Evolutionary conservation across 352 stramenopile species (phyloP), one percentile per base, ranked within the genome.

Genomic region (Globisporangium radiosum): DNA sequence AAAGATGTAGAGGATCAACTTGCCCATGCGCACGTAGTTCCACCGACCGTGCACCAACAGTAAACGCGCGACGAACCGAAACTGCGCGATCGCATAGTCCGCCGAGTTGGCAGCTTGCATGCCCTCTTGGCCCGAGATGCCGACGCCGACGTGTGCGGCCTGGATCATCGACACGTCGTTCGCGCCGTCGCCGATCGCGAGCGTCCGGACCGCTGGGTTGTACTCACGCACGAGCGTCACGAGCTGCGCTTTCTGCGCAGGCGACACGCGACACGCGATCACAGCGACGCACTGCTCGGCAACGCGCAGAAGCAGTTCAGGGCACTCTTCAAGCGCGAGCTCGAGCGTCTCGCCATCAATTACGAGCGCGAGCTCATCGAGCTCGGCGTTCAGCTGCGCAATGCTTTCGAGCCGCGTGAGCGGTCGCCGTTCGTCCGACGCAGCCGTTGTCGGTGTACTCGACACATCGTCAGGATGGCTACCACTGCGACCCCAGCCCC

Each of bases 151-250:
- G 64, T 98, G 87, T 3, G 89, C 92, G 4, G 76, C 75, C 70
- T 98, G 90, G 59, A 98, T 97, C 95, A 98, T 98, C 19, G 86
- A 91, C 0, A 98, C 95, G 65, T 98, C 95, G 63, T 98, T 98
- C 0, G 95, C 95, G 37, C 95, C 95, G 59, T 98, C 95, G 36
- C 95, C 93, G 52, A 98, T 97, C 14, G 89, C 85, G 1, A 98
- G 69, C 15, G 91, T 97, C 39, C 85, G 81, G 3, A 91, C 72
- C 15, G 76, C 72, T 0, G 83, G 80, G 43, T 94, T 92, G 54
- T 94, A 87, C n/a, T 92, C 73, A 25, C 94, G 94, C 38, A 98
- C 93, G 0, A 98, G 63, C 0, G 70, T 71, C 53, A 98, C 94
- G n/a, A 98, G 63, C 42, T 97, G 66, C 0, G 88, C 87, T 64